A percentile compares a stretch with the other conserved stretches of the same genome.
Conservation (phyloP, 768 basidiomycete genomes). For the Suillus brevipes region DNA sequence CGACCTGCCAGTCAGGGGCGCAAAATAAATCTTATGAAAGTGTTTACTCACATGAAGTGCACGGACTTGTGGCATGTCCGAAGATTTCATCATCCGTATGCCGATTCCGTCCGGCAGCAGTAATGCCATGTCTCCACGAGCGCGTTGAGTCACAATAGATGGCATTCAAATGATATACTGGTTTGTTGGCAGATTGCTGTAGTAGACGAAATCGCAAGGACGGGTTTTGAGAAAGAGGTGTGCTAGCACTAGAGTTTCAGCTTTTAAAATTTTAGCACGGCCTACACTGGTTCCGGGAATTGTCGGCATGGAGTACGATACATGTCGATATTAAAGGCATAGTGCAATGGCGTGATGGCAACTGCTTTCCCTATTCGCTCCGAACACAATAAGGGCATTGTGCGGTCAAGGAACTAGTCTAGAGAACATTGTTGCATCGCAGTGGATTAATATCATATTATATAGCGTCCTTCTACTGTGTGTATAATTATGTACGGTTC, state of each 20-base stretch:
- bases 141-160: neutral
- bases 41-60: constrained; percentile 24
- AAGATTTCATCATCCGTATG: constrained; percentile 29
- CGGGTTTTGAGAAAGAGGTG: neutral
- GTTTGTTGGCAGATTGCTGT: neutral
- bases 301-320: neutral
- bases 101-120: constrained; percentile 11
- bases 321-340: neutral
- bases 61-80: constrained; percentile 30
- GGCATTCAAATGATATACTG: neutral
- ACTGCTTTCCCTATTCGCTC: neutral
- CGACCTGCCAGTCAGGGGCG: neutral
- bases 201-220: neutral
- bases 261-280: neutral
- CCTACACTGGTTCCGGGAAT: neutral
- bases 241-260: neutral
- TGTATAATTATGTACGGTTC: neutral
- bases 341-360: neutral
- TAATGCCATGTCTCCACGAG: too few relatives aligned
- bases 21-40: neutral
- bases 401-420: neutral
- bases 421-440: neutral
- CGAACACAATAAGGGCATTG: neutral
- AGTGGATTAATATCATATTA: neutral
- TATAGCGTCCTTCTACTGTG: neutral